Evolutionary conservation across 495 filamentous ascomycete genomes (phyloP), one percentile per base, ranked within the genome.

Genomic region (Penicillium parvum): DNA sequence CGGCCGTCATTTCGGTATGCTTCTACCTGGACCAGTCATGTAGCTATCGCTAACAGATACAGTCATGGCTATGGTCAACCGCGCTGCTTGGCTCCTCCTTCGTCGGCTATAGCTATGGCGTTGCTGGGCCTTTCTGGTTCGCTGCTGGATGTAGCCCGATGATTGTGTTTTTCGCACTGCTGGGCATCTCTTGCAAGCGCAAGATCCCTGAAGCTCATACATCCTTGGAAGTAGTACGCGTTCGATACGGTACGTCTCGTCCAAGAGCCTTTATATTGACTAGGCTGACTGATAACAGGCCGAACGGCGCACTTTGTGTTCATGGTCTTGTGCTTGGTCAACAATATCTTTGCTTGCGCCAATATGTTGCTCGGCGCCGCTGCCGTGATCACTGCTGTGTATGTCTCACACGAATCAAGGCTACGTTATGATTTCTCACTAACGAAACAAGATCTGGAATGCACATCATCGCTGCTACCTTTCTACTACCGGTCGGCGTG

Each of bases 161-260:
- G 61, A 72, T 74, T 40, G 57, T 71, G 14, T 59, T 74, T 29
- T 75, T 75, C 28, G 66, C 71, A 1, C 45, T 71, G 1, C 51
- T 72, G 14, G 71, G 68, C n/a, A 65, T 73, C 17, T 65, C 68
- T 12, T 60, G 69, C 45, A 76, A 76, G 41, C 45, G 55, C n/a
- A 70, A 67, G 44, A 66, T 70, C 8, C 68, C 68, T 1, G 60
- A 66, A 29, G 69, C 69, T 4, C 66, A 72, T 49, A 74, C 71
- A 3, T 66, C 66, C 14, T 53, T 73, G 1, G 68, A 73, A 32
- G 51, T 73, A 7, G 58, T 68, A 32, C 53, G 55, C 2, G 57
- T 64, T 43, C 53, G 57, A 38, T 60, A 60, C n/a, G 57, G 57
- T 52, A 34, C 8, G 32, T 23, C 19, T 30, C 5, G 3, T 10